Conservation (phyloP, 192 early-diverging fungal species). For the Backusella macrospora region DNA sequence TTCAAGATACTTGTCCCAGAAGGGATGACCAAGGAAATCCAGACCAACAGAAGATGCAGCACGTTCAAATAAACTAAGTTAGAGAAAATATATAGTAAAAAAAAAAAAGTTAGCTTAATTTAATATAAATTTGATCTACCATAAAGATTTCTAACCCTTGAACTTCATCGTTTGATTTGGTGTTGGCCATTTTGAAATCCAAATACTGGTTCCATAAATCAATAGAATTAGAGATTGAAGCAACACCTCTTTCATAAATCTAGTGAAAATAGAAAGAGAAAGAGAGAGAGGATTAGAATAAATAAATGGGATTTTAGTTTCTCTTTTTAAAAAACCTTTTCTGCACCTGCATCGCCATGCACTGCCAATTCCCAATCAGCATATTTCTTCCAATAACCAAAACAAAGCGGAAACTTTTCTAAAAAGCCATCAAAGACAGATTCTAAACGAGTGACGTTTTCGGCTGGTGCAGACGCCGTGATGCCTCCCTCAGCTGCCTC, state of each 20-base stretch:
- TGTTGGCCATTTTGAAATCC: slow-evolving; percentile 62
- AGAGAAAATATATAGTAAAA: background rate
- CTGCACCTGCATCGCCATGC: slow-evolving; percentile 60
- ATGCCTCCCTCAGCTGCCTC: slow-evolving; percentile 61
- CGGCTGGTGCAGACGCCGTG: slow-evolving; percentile 47
- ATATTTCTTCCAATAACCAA: slow-evolving; percentile 84
- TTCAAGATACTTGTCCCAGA: slow-evolving; percentile 64
- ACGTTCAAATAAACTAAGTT: slow-evolving; percentile 66
- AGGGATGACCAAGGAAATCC: slow-evolving; percentile 70
- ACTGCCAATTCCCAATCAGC: slow-evolving; percentile 61
- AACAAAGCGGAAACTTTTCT: slow-evolving; percentile 73
- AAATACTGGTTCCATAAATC: slow-evolving; percentile 78
- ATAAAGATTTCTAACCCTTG: slow-evolving; percentile 57
- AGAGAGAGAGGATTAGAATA: background rate
- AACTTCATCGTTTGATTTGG: slow-evolving; percentile 54
- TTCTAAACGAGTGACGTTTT: slow-evolving; percentile 52
- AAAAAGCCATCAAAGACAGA: slow-evolving; percentile 68
- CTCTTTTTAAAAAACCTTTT: slow-evolving; percentile 48
- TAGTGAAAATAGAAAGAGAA: slow-evolving; percentile 26
- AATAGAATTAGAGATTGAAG: slow-evolving; percentile 66
- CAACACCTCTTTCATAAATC: slow-evolving; percentile 75
- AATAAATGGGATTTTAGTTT: background rate
- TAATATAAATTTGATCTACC: background rate
- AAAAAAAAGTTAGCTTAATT: slow-evolving; percentile 6
- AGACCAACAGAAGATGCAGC: slow-evolving; percentile 62